Evolutionary conservation across 2,329 filamentous ascomycete genomes (phyloP).

Genomic region (Lasiodiplodia sp.): DNA sequence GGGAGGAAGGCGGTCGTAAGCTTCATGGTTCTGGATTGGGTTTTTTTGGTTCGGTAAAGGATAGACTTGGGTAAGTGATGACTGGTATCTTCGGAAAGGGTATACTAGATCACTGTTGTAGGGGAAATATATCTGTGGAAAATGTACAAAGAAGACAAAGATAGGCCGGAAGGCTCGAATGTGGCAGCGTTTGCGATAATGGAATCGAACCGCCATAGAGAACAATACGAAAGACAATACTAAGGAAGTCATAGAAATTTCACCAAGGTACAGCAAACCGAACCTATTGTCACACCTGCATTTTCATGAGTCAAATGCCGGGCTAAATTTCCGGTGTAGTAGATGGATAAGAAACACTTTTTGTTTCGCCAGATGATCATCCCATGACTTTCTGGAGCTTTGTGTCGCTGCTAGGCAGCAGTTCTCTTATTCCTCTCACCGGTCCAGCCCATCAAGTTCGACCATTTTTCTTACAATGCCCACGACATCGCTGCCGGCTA

Average conservation of each 20-base stretch:
- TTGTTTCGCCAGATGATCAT: neutral
- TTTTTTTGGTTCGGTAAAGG: neutral
- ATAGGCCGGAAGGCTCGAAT: neutral
- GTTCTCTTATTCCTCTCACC: slow-evolving; percentile 33
- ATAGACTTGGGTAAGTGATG: slow-evolving; percentile 15
- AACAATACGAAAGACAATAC: neutral
- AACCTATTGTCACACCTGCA: neutral
- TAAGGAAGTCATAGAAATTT: neutral
- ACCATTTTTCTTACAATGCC: slow-evolving; percentile 80
- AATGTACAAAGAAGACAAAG: neutral
- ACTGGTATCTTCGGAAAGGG: neutral
- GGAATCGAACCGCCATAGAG: neutral
- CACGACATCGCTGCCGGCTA: slow-evolving; percentile 71
- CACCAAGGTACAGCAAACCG: neutral
- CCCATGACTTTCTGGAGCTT: neutral
- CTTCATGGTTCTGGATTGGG: neutral
- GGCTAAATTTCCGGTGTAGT: neutral
- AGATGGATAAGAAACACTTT: neutral
- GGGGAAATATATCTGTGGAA: neutral
- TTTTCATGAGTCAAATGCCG: neutral
- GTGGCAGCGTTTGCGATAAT: neutral
- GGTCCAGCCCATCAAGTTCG: slow-evolving; percentile 86
- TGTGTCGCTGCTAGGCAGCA: neutral
- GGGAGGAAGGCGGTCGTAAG: neutral
- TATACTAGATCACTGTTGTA: neutral